Conservation (phyloP, 768 basidiomycete genomes). For the Crucibulum laeve region DNA sequence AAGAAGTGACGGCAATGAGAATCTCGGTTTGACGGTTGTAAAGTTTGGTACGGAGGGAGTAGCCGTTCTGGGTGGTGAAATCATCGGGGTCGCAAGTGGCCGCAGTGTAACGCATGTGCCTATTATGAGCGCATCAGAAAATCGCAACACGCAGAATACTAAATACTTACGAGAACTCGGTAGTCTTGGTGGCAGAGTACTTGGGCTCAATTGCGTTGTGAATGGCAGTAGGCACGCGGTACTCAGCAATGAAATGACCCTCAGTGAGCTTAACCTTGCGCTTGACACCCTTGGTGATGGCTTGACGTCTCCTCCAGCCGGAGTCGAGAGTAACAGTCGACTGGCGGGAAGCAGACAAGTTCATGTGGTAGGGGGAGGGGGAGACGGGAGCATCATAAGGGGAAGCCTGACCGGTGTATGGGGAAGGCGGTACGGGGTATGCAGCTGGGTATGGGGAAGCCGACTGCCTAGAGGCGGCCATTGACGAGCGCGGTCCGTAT, state of each 20-base stretch:
- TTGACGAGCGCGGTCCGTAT: too few relatives aligned
- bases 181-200: conserved; percentile 61
- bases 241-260: conserved; percentile 84
- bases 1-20: conserved; percentile 87
- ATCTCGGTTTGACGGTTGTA: conserved; percentile 84
- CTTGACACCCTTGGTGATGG: conserved; percentile 79
- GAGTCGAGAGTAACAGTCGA: conserved; percentile 26
- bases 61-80: conserved; percentile 69
- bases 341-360: neutral
- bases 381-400: neutral
- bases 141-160: neutral
- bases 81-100: conserved; percentile 86
- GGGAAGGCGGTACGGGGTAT: too few relatives aligned
- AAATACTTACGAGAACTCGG: conserved; percentile 68
- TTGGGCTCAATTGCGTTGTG: conserved; percentile 71
- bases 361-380: neutral
- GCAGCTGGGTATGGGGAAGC: too few relatives aligned
- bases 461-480: too few relatives aligned
- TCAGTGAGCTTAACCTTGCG: conserved; percentile 84
- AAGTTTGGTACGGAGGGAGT: conserved; percentile 68
- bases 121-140: conserved; percentile 13
- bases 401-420: neutral
- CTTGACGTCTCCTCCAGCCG: conserved; percentile 66
- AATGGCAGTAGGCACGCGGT: conserved; percentile 75
- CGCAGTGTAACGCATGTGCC: conserved; percentile 85